Conservation (phyloP, 2,329 filamentous ascomycete species). For the Colletotrichum paranaense region DNA sequence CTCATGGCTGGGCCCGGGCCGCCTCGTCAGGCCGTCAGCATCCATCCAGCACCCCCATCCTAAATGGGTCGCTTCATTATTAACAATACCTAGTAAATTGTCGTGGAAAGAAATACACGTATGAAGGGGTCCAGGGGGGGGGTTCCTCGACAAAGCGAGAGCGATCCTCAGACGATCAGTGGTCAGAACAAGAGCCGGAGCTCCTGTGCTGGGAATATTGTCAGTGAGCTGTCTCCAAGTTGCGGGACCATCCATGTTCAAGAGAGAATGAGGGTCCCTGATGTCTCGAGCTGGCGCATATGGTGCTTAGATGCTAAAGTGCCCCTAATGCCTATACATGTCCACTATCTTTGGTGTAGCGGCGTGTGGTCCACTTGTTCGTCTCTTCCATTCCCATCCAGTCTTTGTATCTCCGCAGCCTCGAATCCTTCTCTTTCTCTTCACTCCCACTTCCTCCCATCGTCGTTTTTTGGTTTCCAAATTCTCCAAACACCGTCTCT, state of each 20-base stretch:
- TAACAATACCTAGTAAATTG: neutral
- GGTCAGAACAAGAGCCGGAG: constrained; percentile 1
- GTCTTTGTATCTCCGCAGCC: constrained; percentile 6
- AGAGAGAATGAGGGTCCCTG: neutral
- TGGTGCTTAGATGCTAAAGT: neutral
- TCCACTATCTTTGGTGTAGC: neutral
- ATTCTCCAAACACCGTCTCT: neutral
- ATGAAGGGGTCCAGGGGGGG: neutral
- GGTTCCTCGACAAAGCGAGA: neutral
- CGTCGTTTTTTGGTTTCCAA: neutral
- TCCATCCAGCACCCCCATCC: neutral
- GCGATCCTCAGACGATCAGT: neutral
- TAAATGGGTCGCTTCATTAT: neutral
- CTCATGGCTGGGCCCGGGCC: constrained; percentile 14
- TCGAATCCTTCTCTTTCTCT: neutral
- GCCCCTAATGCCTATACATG: neutral
- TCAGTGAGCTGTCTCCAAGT: constrained; percentile 8
- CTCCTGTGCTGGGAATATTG: neutral
- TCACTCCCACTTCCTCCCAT: neutral
- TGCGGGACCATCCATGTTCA: constrained; percentile 5
- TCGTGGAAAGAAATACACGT: neutral
- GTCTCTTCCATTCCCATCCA: constrained; percentile 9
- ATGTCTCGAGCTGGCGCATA: constrained; percentile 14
- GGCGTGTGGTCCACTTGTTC: constrained; percentile 16
- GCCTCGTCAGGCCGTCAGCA: constrained; percentile 6